Base-by-base conservation (phyloP, 1,284 basidiomycete genomes). In the Puccinia novopanici region DNA sequence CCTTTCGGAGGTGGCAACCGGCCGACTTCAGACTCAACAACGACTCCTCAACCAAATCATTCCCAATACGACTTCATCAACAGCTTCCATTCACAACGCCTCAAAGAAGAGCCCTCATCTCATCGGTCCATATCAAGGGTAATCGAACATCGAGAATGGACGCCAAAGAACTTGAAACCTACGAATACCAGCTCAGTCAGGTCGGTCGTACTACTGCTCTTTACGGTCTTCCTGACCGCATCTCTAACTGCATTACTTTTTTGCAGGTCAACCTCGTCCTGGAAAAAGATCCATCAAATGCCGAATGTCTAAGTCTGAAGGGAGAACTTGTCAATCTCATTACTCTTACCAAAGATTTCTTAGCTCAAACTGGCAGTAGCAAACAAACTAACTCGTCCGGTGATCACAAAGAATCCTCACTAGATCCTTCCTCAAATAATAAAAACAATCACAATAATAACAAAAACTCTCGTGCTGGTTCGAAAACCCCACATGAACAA, bases 181-280 rank as follows among this genome's bases (percentile, higher is more conserved):
- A 82, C 65, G 73, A 82, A 67, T 83, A 83, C 72, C 82, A 82
- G 54, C 77, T 82, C 52, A 72, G 76, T 61, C 68, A 72, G 79
- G 70, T 74, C 22, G 50, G 55, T 61, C 70, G 17, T 19, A 12
- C 54, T 22, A 75, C 27, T 15, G 30, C 50, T n/a, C 3, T 54
- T n/a, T 45, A 65, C 67, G n/a, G 15, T 30, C 42, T 22, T 52
- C 57, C 61, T 17, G 13, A 45, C 71, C 63, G 54, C 71, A 76
- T 40, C 40, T 67, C 81, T 77, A 79, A 8, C 71, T 82, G n/a
- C 76, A 80, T 45, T 82, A 74, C 79, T 78, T 81, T 87, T 88
- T 86, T 91, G 98, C 93, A 97, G 86, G 95, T 98, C 82, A 92
- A 95, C 85, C 87, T 91, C 81, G 93, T 94, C 37, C 91, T 99